Conservation (phyloP, 1,284 basidiomycete species). For the Austroboletus niveus region DNA sequence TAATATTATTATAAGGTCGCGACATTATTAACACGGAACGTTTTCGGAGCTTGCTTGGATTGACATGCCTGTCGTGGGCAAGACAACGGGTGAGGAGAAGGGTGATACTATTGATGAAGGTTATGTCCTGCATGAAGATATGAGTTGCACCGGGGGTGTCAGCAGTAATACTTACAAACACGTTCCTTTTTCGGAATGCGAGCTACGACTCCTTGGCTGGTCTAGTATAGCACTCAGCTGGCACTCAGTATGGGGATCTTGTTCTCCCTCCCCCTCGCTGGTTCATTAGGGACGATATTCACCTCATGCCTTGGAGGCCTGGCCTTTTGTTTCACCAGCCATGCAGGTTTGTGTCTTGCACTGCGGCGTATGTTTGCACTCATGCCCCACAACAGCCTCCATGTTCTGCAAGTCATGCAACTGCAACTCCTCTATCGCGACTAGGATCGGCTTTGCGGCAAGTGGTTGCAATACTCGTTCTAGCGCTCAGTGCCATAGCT, state of each 20-base stretch:
- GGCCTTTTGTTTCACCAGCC: constrained; percentile 81
- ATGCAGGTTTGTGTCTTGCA: constrained; percentile 54
- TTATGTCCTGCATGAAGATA: too few relatives aligned
- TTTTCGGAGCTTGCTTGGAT: too few relatives aligned
- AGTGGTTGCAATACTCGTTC: neutral
- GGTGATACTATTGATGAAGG: too few relatives aligned
- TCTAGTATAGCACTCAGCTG: neutral
- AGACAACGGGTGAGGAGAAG: too few relatives aligned
- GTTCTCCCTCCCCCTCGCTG: constrained; percentile 84
- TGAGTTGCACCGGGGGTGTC: too few relatives aligned
- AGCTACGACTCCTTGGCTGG: too few relatives aligned
- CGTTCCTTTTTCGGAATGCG: too few relatives aligned
- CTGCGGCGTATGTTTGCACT: neutral
- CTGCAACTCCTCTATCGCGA: constrained; percentile 98
- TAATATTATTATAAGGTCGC: too few relatives aligned
- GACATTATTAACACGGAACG: too few relatives aligned
- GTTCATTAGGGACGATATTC: constrained; percentile 72
- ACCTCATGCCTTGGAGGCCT: constrained; percentile 80
- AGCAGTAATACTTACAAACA: too few relatives aligned
- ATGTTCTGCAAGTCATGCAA: constrained; percentile 99
- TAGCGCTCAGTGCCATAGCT: constrained; percentile 1
- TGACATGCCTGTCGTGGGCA: too few relatives aligned
- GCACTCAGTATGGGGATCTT: constrained; percentile 66
- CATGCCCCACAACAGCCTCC: constrained; percentile 54
- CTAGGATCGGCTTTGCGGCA: constrained; percentile 94